These are phyloP conservation scores for Pseudevernia furfuracea DNA, from an alignment of 495 filamentous ascomycete species.

Conservation along the genomic window DNA sequence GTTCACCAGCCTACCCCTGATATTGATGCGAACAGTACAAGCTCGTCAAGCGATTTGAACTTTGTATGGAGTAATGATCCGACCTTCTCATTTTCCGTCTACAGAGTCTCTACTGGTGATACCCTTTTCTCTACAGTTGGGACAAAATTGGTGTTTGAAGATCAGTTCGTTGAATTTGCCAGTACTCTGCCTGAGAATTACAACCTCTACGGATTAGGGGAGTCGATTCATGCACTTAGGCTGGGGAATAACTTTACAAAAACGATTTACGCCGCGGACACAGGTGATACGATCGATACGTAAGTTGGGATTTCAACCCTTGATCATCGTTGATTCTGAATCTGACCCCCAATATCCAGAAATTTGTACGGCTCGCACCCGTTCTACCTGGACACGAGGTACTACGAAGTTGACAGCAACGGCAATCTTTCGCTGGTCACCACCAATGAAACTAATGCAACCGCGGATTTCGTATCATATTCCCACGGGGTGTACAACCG, in stretches of 20 bases:
- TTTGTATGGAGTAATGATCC: slow-evolving; percentile 54
- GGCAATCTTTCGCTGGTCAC: slow-evolving; percentile 48
- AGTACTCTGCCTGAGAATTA: slow-evolving; percentile 50
- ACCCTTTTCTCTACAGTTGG: slow-evolving; percentile 50
- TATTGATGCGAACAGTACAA: slow-evolving; percentile 29
- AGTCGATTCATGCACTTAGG: slow-evolving; percentile 51
- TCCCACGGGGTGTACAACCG: slow-evolving; percentile 56
- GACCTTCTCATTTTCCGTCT: slow-evolving; percentile 52
- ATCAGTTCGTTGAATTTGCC: slow-evolving; percentile 59
- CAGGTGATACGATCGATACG: slow-evolving; percentile 52
- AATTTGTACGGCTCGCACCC: slow-evolving; percentile 57
- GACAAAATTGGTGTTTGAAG: slow-evolving; percentile 51
- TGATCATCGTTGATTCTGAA: background rate
- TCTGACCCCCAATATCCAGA: slow-evolving; percentile 23
- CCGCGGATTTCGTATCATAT: slow-evolving; percentile 49
- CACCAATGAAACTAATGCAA: slow-evolving; percentile 46
- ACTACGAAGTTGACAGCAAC: slow-evolving; percentile 49
- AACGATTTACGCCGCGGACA: slow-evolving; percentile 66
- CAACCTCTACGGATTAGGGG: slow-evolving; percentile 57
- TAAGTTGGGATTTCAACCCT: slow-evolving; percentile 19
- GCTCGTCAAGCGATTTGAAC: slow-evolving; percentile 43
- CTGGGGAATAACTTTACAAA: slow-evolving; percentile 52
- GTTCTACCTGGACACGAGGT: slow-evolving; percentile 58
- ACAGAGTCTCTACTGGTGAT: slow-evolving; percentile 49
- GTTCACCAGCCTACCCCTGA: slow-evolving; percentile 52